Conservation (phyloP, 176 grass and related monocot species). For the Dendrocalamus sinicus region DNA sequence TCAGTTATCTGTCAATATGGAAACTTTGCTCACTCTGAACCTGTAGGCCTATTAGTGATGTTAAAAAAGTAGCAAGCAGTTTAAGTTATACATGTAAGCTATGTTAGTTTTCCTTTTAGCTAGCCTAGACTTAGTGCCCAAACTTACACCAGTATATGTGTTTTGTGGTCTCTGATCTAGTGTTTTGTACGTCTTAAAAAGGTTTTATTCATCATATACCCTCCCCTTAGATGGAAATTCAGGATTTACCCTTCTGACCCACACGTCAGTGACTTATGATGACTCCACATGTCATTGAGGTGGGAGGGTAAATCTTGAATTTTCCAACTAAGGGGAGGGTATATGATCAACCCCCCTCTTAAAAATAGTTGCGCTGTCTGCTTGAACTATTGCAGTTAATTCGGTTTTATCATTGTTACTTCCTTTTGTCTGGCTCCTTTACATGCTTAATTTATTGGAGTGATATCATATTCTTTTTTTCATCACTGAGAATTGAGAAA, state of each 20-base stretch:
- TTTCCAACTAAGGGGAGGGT: too few species aligned
- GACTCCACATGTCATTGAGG: too few species aligned
- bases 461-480: not conserved
- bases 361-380: not conserved
- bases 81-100: conserved; percentile 55
- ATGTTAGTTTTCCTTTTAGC: conserved; percentile 31
- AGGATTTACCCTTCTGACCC: too few species aligned
- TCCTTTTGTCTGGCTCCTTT: not conserved
- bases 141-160: conserved; percentile 6
- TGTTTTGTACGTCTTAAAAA: conserved; percentile 26
- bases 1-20: conserved; percentile 30
- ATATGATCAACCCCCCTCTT: too few species aligned
- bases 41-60: conserved; percentile 38
- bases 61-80: conserved; percentile 37
- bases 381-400: not conserved
- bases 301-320: too few species aligned
- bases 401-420: not conserved
- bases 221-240: too few species aligned
- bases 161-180: not conserved
- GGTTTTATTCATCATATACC: too few species aligned
- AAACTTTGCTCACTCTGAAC: conserved; percentile 39
- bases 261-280: too few species aligned
- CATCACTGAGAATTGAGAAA: not conserved
- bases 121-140: conserved; percentile 21
- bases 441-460: not conserved